Conservation (phyloP, 306 rosid species). For the Delonix regia region DNA sequence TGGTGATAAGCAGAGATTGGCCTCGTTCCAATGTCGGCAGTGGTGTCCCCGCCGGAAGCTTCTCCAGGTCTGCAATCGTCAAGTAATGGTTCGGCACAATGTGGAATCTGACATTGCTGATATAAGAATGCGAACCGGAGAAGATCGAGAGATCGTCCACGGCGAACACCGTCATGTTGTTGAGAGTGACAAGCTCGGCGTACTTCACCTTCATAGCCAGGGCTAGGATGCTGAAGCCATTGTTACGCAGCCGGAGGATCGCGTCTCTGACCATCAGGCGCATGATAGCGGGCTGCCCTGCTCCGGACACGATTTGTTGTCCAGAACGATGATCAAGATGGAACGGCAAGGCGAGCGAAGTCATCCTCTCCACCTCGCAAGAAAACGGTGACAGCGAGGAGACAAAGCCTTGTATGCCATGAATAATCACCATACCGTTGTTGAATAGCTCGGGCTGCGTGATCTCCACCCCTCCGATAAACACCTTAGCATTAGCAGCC, state of each 20-base stretch:
- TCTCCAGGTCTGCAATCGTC: constrained; percentile 61
- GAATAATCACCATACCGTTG: constrained; percentile 60
- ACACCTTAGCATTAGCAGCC: constrained; percentile 42
- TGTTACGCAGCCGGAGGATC: constrained; percentile 71
- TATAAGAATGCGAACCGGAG: constrained; percentile 69
- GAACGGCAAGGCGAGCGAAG: constrained; percentile 38
- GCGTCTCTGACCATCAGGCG: constrained; percentile 72
- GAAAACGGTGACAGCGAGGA: constrained; percentile 63
- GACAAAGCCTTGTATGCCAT: constrained; percentile 69
- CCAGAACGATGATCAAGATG: constrained; percentile 32
- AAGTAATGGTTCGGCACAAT: constrained; percentile 65
- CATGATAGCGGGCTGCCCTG: constrained; percentile 51
- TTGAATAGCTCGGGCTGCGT: constrained; percentile 59
- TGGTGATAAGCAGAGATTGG: constrained; percentile 58
- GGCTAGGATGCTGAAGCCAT: constrained; percentile 66
- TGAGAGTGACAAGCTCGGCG: constrained; percentile 57
- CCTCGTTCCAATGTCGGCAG: constrained; percentile 62
- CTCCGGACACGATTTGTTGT: neutral
- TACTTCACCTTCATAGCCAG: constrained; percentile 68
- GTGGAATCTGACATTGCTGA: constrained; percentile 64
- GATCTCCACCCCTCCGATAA: constrained; percentile 67
- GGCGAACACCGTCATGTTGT: constrained; percentile 71
- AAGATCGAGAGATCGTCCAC: constrained; percentile 68
- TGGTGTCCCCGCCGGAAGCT: constrained; percentile 62
- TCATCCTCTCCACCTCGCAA: constrained; percentile 48